These are phyloP conservation scores for Russula emetica DNA, from an alignment of 768 basidiomycete genomes.

Conservation along the genomic window DNA sequence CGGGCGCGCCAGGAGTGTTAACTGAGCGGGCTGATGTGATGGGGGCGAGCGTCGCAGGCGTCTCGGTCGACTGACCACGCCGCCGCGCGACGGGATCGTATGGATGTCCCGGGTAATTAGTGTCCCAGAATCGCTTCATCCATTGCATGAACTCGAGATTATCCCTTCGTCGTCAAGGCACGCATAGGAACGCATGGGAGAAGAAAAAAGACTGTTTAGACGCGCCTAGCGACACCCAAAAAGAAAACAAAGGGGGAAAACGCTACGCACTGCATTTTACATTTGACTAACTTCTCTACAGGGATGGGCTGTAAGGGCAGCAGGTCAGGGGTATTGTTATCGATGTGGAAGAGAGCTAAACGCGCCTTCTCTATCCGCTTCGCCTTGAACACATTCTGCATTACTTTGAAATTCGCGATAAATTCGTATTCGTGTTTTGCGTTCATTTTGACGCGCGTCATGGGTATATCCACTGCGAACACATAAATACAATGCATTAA, in stretches of 20 bases:
- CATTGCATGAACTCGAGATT: conserved; percentile 99
- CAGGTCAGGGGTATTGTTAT: neutral
- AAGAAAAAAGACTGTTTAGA: neutral
- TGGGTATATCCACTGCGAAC: conserved; percentile 77
- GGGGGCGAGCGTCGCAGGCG: conserved; percentile 75
- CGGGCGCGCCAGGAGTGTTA: conserved; percentile 36
- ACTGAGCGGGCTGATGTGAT: conserved; percentile 37
- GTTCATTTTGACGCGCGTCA: conserved; percentile 91
- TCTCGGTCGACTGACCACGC: conserved; percentile 69
- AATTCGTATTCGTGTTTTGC: conserved; percentile 97
- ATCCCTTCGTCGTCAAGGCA: conserved; percentile 49
- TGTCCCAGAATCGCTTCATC: conserved; percentile 95
- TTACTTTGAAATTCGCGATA: conserved; percentile 89
- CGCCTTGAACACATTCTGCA: conserved; percentile 87
- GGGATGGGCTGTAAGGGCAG: conserved; percentile 68
- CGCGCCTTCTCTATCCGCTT: conserved; percentile 93
- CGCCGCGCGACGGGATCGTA: conserved; percentile 85
- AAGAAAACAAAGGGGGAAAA: conserved; percentile 14
- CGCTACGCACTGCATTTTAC: conserved; percentile 92
- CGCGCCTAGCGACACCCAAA: conserved; percentile 8
- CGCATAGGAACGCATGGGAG: neutral
- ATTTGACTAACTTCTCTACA: conserved; percentile 91
- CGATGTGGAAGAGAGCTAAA: neutral
- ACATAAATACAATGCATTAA: neutral
- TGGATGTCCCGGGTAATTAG: conserved; percentile 78